Conservation (phyloP, 352 stramenopile genomes). For the Globisporangium middletonii region DNA sequence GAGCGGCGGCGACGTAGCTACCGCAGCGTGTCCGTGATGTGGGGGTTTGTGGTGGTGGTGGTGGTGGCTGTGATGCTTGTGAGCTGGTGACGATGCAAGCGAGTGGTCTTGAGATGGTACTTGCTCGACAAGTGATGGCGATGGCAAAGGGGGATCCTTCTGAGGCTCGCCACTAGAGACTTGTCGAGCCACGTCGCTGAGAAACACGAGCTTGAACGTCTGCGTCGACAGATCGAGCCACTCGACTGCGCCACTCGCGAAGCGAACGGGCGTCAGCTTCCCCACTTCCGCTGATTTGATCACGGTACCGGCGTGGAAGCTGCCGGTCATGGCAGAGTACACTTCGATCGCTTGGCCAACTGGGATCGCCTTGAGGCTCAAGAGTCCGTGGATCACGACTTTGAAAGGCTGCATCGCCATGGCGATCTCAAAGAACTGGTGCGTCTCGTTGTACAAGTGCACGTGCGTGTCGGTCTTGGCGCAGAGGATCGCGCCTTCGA, state of each 20-base stretch:
- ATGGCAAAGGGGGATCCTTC: background rate
- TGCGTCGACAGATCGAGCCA: constrained; percentile 51
- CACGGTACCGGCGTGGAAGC: constrained; percentile 27
- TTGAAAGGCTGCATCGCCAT: constrained; percentile 35
- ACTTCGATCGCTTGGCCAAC: constrained; percentile 43
- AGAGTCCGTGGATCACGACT: constrained; percentile 44
- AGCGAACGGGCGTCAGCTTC: constrained; percentile 35
- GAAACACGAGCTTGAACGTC: constrained; percentile 55
- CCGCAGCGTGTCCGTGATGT: background rate
- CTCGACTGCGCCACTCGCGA: constrained; percentile 20
- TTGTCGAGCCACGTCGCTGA: background rate
- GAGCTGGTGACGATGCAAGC: background rate
- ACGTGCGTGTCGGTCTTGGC: constrained; percentile 27
- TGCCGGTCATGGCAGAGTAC: constrained; percentile 44
- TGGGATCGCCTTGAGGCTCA: constrained; percentile 35
- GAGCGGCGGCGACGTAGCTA: background rate
- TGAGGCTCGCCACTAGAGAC: background rate
- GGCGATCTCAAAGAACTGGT: constrained; percentile 44
- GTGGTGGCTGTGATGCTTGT: constrained; percentile 6
- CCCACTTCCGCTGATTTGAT: constrained; percentile 36
- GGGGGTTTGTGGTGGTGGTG: constrained; percentile 5
- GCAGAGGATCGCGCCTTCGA: constrained; percentile 47
- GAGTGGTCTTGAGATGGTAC: too few species aligned
- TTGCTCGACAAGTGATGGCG: too few species aligned
- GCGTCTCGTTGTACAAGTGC: constrained; percentile 48